A percentile compares a stretch with the other conserved stretches of the same genome.
These are phyloP conservation scores for Platismatia glauca DNA, from an alignment of 495 filamentous ascomycete species.

Conservation along the genomic window DNA sequence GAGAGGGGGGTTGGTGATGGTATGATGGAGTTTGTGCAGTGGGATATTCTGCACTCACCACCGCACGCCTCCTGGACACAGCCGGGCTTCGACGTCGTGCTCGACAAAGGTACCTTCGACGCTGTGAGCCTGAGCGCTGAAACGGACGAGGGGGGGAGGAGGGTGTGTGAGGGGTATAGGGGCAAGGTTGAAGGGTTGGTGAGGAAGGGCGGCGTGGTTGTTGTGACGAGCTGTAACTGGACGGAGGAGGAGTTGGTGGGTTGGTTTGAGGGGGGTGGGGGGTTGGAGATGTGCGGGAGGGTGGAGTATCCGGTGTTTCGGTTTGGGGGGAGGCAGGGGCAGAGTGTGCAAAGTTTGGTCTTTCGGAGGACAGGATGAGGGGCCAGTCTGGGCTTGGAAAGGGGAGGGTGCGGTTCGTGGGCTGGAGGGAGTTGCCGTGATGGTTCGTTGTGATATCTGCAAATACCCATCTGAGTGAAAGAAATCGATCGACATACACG, in stretches of 20 bases:
- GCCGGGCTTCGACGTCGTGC: slow-evolving; percentile 64
- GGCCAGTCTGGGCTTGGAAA: neutral
- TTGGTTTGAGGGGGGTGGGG: slow-evolving; percentile 55
- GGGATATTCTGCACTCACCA: slow-evolving; percentile 57
- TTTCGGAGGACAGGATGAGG: slow-evolving; percentile 37
- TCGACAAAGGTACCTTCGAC: slow-evolving; percentile 98
- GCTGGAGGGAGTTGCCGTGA: neutral
- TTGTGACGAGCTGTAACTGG: slow-evolving; percentile 97
- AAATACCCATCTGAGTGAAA: neutral
- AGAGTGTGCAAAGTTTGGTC: slow-evolving; percentile 76
- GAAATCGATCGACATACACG: neutral
- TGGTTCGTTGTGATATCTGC: neutral
- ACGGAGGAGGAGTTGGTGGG: slow-evolving; percentile 73
- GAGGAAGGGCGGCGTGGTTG: slow-evolving; percentile 57
- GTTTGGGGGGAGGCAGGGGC: slow-evolving; percentile 60
- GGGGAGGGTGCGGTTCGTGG: neutral
- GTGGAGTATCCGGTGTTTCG: slow-evolving; percentile 67
- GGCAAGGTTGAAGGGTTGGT: slow-evolving; percentile 55
- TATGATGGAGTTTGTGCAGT: slow-evolving; percentile 55
- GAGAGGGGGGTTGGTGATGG: slow-evolving; percentile 9
- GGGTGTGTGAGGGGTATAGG: slow-evolving; percentile 66
- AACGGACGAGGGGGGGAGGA: slow-evolving; percentile 40
- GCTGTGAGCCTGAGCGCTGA: slow-evolving; percentile 70
- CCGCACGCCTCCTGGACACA: slow-evolving; percentile 24
- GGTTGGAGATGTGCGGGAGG: slow-evolving; percentile 49